A percentile compares a stretch with the other conserved stretches of the same genome.
phyloP scores from a whole-genome alignment of 257 asterid species.

The Plectranthus barbatus region DNA sequence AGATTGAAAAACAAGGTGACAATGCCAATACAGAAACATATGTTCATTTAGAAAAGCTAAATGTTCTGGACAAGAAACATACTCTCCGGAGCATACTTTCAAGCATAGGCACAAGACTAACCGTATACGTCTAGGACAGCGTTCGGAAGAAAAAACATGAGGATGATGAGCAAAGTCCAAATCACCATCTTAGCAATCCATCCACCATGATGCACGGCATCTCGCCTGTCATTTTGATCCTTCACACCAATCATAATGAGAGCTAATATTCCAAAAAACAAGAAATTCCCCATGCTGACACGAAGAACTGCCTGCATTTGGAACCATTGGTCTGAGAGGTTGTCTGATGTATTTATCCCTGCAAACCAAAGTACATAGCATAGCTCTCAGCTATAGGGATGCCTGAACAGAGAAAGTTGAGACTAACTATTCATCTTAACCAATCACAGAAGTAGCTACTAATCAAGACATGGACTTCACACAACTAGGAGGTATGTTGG shows the following conservation, averaged over 20 bases:
- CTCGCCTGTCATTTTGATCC: slow-evolving; percentile 91
- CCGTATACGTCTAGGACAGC: slow-evolving; percentile 51
- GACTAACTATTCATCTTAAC: neutral
- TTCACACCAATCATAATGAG: slow-evolving; percentile 87
- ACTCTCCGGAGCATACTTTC: neutral
- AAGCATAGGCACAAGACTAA: slow-evolving; percentile 20
- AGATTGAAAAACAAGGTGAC: neutral
- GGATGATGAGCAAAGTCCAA: slow-evolving; percentile 72
- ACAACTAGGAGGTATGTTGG: neutral
- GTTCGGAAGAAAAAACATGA: slow-evolving; percentile 91
- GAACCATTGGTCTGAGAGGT: slow-evolving; percentile 65
- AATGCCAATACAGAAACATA: neutral
- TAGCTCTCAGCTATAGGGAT: neutral
- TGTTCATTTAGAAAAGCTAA: neutral
- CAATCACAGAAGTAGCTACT: neutral
- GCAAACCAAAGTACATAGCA: slow-evolving; percentile 14
- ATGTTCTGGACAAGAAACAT: neutral
- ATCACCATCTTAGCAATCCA: slow-evolving; percentile 69
- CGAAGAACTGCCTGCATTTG: slow-evolving; percentile 94
- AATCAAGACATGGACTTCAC: neutral
- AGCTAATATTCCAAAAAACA: slow-evolving; percentile 77
- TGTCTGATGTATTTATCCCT: slow-evolving; percentile 83
- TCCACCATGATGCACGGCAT: slow-evolving; percentile 86
- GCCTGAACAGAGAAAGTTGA: neutral
- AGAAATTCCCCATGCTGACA: slow-evolving; percentile 90